Base-by-base conservation (phyloP, 306 rosid species). In the Benincasa hispida region DNA sequence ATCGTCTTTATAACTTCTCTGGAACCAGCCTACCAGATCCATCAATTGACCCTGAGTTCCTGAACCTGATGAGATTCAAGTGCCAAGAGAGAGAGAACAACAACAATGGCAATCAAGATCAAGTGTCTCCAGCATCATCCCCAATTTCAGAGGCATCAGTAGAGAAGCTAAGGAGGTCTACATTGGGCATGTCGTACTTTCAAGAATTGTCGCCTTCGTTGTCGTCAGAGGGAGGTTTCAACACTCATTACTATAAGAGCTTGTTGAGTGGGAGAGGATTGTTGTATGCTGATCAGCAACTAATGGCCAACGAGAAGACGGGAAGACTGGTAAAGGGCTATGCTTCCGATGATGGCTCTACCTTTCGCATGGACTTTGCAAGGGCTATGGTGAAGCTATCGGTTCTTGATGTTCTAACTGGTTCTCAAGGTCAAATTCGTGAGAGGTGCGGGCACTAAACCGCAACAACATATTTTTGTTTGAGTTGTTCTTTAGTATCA, bases 261-360 rank as follows among this genome's bases (percentile, higher is more conserved):
- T 79, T 93, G 88, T 48, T 91, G 54, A 84, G 55, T 51, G 97
- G 96, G 74, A 87, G 87, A 83, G 97, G 98, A 66, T 87, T 93
- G 6, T 88, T 93, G 6, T 90, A 78, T 81, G 85, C 98, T 55
- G 98, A 93, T 82, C 97, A 93, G 80, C 96, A 93, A 61, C 74
- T 93, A 53, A 91, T 93, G 97, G 88, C 85, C 12, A 66, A 82
- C 18, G 79, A 76, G 82, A 87, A 75, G 80, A 93, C 96, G 2
- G 88, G 91, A 0, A 85, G 85, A 60, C 47, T 90, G 83, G 92
- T 91, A 5, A 78, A 83, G 57, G 88, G 90, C 30, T 93, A 91
- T 77, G 96, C 97, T 68, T 91, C 94, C 0, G 97, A 91, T 17
- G 91, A 89, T 5, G 92, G 97, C 53, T 84, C 88, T 2, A 88